Base-by-base conservation (phyloP, 352 stramenopile species). In the Phytophthora ramorum region DNA sequence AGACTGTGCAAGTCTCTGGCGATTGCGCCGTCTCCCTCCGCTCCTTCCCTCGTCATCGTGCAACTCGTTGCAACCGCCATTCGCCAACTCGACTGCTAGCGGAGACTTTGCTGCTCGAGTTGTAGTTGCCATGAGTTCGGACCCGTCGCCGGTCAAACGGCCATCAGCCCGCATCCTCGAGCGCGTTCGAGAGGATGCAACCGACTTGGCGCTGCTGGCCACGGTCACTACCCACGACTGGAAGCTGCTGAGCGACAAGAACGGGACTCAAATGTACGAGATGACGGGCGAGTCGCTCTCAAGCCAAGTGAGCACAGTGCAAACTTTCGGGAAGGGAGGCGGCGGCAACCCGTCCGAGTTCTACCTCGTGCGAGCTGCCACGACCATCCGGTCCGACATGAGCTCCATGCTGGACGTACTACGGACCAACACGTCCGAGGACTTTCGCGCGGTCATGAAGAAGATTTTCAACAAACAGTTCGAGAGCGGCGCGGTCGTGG, bases 391-490 rank as follows among this genome's bases (percentile, higher is more conserved):
- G 19, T 54, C 71, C 14, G 75, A 79, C 52, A 69, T 88, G 9
- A 76, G 73, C 50, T 38, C 58, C 7, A 65, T 87, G 55, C 57
- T 90, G 26, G 61, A 75, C 30, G 48, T 78, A 47, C 59, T 90
- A 19, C 49, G 58, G 16, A 73, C 79, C 45, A 66, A 44, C 35
- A 65, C 50, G 1, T 85, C 70, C 20, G 71, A 86, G 24, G 55
- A 75, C 38, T 81, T 78, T 28, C 60, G 58, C 24, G 59, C 58
- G 35, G 62, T 79, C 24, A 89, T 90, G 77, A 80, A 78, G 64
- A 77, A 78, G 51, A 54, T 90, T 38, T 90, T 90, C 41, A 60
- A 66, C 45, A 83, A 82, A 60, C 63, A 83, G 32, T 85, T 79
- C 48, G 69, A 71, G 20, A 71, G 83, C 44, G 76, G 50, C 22